A percentile compares a stretch with the other conserved stretches of the same genome.
Conservation (phyloP, 148 eudicot species). For the Rhododendron kiyosumense region DNA sequence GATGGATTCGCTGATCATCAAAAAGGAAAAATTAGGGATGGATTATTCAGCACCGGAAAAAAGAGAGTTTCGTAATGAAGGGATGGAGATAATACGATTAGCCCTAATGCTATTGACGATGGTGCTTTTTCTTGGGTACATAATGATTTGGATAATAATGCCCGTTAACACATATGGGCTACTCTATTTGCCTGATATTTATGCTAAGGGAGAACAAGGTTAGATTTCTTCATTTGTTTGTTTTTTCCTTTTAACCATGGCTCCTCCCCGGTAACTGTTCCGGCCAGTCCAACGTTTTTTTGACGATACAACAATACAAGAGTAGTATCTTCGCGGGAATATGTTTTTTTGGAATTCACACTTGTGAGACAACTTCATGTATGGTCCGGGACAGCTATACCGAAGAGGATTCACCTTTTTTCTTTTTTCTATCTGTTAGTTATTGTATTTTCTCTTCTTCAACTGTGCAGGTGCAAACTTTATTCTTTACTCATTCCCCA, state of each 20-base stretch:
- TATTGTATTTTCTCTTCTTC: neutral
- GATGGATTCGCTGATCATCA: neutral
- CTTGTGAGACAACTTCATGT: neutral
- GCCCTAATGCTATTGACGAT: conserved; percentile 20
- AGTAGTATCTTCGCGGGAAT: too few relatives aligned
- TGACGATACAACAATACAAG: neutral
- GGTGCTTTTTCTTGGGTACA: conserved; percentile 50
- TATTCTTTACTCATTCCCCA: conserved; percentile 10
- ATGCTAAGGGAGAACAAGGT: conserved; percentile 52
- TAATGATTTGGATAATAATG: conserved; percentile 66
- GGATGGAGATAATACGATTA: conserved; percentile 10
- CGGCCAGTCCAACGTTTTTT: too few relatives aligned
- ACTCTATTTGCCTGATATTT: conserved; percentile 46
- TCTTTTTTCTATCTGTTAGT: neutral
- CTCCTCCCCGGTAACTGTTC: neutral
- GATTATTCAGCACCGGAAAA: neutral
- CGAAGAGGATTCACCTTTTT: neutral
- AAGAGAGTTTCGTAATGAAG: neutral
- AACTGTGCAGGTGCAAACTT: conserved; percentile 40
- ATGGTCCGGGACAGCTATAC: neutral
- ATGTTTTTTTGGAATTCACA: neutral
- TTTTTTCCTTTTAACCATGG: neutral
- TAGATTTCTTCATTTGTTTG: neutral
- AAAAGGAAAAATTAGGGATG: neutral
- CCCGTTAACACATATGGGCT: conserved; percentile 51